Evolutionary conservation across 371 early-diverging fungal species (phyloP).

Genomic region (Quaeritorhiza haematococci): DNA sequence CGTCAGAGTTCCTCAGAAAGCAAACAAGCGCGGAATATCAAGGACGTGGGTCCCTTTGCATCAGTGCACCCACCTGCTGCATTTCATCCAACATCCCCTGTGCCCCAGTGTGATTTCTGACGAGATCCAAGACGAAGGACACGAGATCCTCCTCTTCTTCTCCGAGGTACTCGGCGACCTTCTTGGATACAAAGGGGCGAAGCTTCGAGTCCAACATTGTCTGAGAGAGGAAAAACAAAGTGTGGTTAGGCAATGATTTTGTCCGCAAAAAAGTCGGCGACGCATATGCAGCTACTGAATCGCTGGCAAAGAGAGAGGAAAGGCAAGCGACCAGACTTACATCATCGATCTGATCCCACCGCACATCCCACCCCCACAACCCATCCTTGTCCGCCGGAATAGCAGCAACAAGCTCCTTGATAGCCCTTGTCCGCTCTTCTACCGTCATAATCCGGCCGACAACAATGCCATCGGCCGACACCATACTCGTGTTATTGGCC

Average conservation of each 20-base stretch:
- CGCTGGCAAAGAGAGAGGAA: not conserved
- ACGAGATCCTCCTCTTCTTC: constrained; percentile 68
- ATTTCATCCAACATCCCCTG: constrained; percentile 62
- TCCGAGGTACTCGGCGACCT: constrained; percentile 69
- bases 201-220: constrained; percentile 57
- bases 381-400: constrained; percentile 77
- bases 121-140: constrained; percentile 62
- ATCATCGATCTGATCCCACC: constrained; percentile 72
- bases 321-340: constrained; percentile 45
- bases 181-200: constrained; percentile 69
- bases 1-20: no score
- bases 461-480: constrained; percentile 26
- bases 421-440: constrained; percentile 55
- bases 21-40: not conserved
- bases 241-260: no score
- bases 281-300: no score
- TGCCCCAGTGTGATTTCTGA: constrained; percentile 51
- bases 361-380: constrained; percentile 67
- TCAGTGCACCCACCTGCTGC: constrained; percentile 49
- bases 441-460: constrained; percentile 47
- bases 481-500: constrained; percentile 39
- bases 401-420: constrained; percentile 61
- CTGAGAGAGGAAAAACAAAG: constrained; percentile 17
- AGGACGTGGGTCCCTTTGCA: no score
- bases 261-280: no score